phyloP scores from a whole-genome alignment of 1,284 basidiomycete genomes.

The Athelia psychrophila region DNA sequence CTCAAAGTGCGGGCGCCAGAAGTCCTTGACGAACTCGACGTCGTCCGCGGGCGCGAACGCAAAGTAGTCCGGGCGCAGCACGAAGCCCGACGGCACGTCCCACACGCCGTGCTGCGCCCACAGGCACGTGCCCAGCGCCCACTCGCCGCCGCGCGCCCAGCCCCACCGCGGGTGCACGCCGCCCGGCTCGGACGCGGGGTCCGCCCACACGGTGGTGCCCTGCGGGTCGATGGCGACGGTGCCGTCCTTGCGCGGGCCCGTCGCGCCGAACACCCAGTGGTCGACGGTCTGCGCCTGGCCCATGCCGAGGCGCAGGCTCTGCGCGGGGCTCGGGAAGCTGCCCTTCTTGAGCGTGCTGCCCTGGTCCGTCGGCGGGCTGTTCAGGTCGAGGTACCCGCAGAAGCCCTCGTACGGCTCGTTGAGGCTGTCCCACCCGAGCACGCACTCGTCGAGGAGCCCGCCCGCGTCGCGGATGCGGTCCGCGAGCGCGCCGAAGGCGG shows the following conservation, averaged over 20 bases:
- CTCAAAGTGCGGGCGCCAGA: slow-evolving; percentile 80
- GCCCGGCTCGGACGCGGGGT: slow-evolving; percentile 36
- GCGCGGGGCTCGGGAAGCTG: slow-evolving; percentile 81
- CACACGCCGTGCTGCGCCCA: slow-evolving; percentile 96
- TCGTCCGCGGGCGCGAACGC: slow-evolving; percentile 33
- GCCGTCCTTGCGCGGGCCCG: slow-evolving; percentile 79
- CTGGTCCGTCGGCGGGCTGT: slow-evolving; percentile 60
- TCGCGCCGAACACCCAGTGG: slow-evolving; percentile 76
- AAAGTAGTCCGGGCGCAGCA: slow-evolving; percentile 85
- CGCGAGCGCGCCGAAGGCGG: slow-evolving; percentile 75
- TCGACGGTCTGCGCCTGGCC: slow-evolving; percentile 85
- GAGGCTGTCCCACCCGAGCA: slow-evolving; percentile 96
- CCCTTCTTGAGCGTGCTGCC: slow-evolving; percentile 81
- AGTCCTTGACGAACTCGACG: slow-evolving; percentile 77
- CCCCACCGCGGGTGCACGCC: slow-evolving; percentile 69
- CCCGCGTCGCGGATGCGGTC: slow-evolving; percentile 73
- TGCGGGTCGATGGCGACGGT: slow-evolving; percentile 82
- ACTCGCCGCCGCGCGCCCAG: slow-evolving; percentile 74
- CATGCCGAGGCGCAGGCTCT: slow-evolving; percentile 87
- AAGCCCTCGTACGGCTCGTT: slow-evolving; percentile 95
- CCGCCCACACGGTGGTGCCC: slow-evolving; percentile 73
- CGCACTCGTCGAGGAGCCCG: slow-evolving; percentile 79
- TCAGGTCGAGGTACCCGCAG: slow-evolving; percentile 77
- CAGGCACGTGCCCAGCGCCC: slow-evolving; percentile 84
- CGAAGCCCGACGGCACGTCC: slow-evolving; percentile 69